Conservation (phyloP, 139 green algal genomes). For the Coelastrella sp. region DNA sequence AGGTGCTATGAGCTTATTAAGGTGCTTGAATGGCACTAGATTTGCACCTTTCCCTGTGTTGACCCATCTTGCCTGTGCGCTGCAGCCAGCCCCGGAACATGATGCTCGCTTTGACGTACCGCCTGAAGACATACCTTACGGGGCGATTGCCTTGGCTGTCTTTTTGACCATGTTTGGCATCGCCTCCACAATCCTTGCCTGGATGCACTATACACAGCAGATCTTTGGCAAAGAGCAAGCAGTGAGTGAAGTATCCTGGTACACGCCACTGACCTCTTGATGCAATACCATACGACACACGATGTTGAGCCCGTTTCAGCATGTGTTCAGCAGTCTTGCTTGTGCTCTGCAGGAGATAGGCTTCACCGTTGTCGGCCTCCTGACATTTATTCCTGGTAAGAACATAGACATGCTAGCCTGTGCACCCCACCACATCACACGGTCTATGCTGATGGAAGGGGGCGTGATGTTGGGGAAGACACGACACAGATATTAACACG, state of each 20-base stretch:
- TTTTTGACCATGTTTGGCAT: slow-evolving; percentile 60
- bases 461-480: too few species aligned
- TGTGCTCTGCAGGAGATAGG: slow-evolving; percentile 65
- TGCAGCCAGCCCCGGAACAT: neutral
- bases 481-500: too few species aligned
- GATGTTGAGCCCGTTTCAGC: neutral
- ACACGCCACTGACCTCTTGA: too few species aligned
- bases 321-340: neutral
- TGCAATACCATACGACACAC: neutral
- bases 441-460: too few species aligned
- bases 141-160: slow-evolving; percentile 53
- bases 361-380: slow-evolving; percentile 58
- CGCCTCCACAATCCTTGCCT: slow-evolving; percentile 57
- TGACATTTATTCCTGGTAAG: slow-evolving; percentile 63
- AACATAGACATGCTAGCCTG: neutral
- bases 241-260: slow-evolving; percentile 50
- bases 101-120: slow-evolving; percentile 31
- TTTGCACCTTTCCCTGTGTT: neutral
- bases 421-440: neutral
- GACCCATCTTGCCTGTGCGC: neutral
- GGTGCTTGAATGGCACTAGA: neutral
- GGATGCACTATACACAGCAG: slow-evolving; percentile 65
- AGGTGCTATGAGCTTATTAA: neutral
- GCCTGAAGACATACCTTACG: slow-evolving; percentile 47
- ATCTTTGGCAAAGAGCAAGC: slow-evolving; percentile 66